phyloP scores from a whole-genome alignment of 2,329 filamentous ascomycete species.

The Penicillium glabrum region DNA sequence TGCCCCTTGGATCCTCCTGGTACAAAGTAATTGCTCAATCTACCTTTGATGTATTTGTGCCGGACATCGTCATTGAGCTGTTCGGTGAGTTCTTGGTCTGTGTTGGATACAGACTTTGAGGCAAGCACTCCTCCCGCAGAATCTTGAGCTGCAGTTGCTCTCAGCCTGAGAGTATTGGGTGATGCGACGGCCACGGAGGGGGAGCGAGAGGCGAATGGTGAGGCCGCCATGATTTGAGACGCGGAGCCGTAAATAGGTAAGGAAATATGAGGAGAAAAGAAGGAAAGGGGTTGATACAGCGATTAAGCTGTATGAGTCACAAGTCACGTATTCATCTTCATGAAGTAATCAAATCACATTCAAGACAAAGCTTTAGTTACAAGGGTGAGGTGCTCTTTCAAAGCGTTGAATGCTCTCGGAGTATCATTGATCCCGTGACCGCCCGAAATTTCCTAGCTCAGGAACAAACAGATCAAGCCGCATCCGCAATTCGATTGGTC shows the following conservation, averaged over 20 bases:
- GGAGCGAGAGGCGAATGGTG: conserved; percentile 43
- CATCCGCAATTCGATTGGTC: neutral
- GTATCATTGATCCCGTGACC: conserved; percentile 33
- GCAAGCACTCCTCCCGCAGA: conserved; percentile 14
- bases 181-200: conserved; percentile 35
- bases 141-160: conserved; percentile 35
- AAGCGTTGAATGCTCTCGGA: conserved; percentile 17
- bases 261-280: neutral
- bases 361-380: neutral
- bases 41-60: conserved; percentile 86
- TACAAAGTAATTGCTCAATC: conserved; percentile 5
- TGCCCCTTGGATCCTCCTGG: neutral
- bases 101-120: conserved; percentile 16
- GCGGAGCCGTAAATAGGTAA: neutral
- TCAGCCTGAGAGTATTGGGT: conserved; percentile 33
- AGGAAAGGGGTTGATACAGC: neutral
- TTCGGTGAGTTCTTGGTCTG: conserved; percentile 58
- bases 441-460: conserved; percentile 30
- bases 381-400: neutral
- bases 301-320: neutral
- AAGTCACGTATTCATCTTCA: neutral
- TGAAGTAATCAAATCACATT: neutral
- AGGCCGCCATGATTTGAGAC: conserved; percentile 38
- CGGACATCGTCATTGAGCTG: conserved; percentile 80
- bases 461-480: neutral